These are phyloP conservation scores for Hypoxylon sp. DNA, from an alignment of 2,329 filamentous ascomycete genomes.

Conservation along the genomic window DNA sequence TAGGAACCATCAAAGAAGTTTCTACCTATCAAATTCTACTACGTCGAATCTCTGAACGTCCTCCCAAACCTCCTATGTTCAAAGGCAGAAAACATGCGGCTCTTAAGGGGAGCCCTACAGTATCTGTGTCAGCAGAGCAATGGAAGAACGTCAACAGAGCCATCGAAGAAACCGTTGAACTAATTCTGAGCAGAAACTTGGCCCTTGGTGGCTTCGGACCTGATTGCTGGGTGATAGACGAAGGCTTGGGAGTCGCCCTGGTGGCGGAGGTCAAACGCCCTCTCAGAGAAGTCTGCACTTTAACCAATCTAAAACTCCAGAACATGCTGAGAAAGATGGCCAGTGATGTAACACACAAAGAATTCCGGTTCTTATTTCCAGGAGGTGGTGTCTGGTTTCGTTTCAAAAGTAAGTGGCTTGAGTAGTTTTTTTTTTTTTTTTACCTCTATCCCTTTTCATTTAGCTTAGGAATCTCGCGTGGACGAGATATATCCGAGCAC, in stretches of 20 bases:
- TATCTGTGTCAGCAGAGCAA: conserved; percentile 17
- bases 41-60: neutral
- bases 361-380: conserved; percentile 39
- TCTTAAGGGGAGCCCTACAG: conserved; percentile 11
- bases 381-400: conserved; percentile 45
- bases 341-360: conserved; percentile 23
- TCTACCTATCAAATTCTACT: neutral
- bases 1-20: neutral
- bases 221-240: conserved; percentile 37
- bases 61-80: neutral
- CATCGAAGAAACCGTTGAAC: conserved; percentile 42
- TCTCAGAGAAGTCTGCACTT: conserved; percentile 29
- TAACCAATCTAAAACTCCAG: conserved; percentile 35
- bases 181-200: conserved; percentile 24
- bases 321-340: conserved; percentile 35
- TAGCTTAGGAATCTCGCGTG: neutral
- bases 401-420: conserved; percentile 30
- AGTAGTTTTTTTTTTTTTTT: no score
- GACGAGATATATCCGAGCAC: neutral
- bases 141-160: conserved; percentile 43
- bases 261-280: conserved; percentile 41
- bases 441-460: neutral
- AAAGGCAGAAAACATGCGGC: conserved; percentile 29
- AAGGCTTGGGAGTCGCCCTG: conserved; percentile 38
- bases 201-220: conserved; percentile 35